These are phyloP conservation scores for Kandelia obovata DNA, from an alignment of 345 rosid genomes.

Conservation along the genomic window DNA sequence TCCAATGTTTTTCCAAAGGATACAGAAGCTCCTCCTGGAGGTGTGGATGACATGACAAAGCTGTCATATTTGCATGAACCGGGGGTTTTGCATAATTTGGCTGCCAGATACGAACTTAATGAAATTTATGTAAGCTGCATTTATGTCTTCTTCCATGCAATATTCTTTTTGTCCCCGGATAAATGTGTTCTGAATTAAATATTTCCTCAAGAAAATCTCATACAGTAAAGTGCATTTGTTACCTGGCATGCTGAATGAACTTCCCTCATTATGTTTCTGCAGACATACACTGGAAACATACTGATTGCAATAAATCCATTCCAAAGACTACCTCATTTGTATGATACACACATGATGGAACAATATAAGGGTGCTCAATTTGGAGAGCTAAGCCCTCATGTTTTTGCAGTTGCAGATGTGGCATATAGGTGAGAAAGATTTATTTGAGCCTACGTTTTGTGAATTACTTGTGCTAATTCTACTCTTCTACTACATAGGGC, in stretches of 20 bases:
- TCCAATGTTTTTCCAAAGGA: conserved; percentile 88
- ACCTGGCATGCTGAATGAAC: conserved; percentile 19
- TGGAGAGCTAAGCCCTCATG: conserved; percentile 99
- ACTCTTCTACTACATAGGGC: conserved; percentile 52
- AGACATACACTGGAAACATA: conserved; percentile 99
- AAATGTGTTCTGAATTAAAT: conserved; percentile 11
- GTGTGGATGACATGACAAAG: conserved; percentile 99
- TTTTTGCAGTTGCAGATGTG: conserved; percentile 98
- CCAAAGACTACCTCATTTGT: conserved; percentile 96
- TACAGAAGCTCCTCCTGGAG: conserved; percentile 95
- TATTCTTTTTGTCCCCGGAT: not conserved
- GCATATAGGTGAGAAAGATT: conserved; percentile 69
- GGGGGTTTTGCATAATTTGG: conserved; percentile 90
- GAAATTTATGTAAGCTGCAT: conserved; percentile 80
- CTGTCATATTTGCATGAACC: conserved; percentile 98
- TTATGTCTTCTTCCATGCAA: conserved; percentile 10
- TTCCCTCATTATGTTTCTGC: conserved; percentile 17
- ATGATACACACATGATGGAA: conserved; percentile 99
- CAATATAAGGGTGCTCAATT: conserved; percentile 97
- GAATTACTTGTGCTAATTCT: conserved; percentile 23
- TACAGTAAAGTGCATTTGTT: conserved; percentile 4
- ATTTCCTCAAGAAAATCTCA: conserved; percentile 11
- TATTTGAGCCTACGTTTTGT: conserved; percentile 16
- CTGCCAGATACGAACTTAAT: conserved; percentile 92
- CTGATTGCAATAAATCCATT: conserved; percentile 97